Conservation (phyloP, 2,329 filamentous ascomycete genomes). For the Paraphaeosphaeria sporulosa region DNA sequence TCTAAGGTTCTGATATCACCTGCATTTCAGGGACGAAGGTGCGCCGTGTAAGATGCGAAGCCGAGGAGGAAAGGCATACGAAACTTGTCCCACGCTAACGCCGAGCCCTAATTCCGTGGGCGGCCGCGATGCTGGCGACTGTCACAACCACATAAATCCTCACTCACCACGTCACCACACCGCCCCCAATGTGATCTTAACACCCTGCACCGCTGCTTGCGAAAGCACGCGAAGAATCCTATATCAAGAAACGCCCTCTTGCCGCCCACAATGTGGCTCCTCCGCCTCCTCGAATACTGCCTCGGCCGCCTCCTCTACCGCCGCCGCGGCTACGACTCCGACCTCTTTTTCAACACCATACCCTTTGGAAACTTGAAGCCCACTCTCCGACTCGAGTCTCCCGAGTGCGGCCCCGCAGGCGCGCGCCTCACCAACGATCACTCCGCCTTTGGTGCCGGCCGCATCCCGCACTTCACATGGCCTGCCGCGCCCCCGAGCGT, state of each 20-base stretch:
- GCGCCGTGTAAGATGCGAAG: neutral
- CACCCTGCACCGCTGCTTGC: neutral
- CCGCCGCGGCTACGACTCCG: slow-evolving; percentile 14
- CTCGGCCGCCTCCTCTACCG: slow-evolving; percentile 14
- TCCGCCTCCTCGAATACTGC: slow-evolving; percentile 11
- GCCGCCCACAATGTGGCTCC: slow-evolving; percentile 10
- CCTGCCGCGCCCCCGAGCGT: slow-evolving; percentile 1
- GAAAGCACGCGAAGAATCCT: no score
- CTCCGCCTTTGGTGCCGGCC: slow-evolving; percentile 9
- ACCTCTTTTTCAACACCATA: slow-evolving; percentile 9
- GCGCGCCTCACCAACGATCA: neutral
- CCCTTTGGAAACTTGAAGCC: slow-evolving; percentile 9
- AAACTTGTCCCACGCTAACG: neutral
- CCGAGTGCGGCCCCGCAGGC: slow-evolving; percentile 13
- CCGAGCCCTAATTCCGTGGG: slow-evolving; percentile 7
- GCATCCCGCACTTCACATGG: slow-evolving; percentile 14
- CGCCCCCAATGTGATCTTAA: neutral
- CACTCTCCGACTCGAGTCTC: slow-evolving; percentile 8
- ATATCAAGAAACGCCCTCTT: no score
- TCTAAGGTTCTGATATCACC: neutral
- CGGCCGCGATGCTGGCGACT: no score
- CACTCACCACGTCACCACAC: neutral
- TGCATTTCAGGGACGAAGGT: neutral
- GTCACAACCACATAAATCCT: neutral
- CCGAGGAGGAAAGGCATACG: neutral